Conservation (phyloP, 306 rosid genomes). For the Lathyrus oleraceus region DNA sequence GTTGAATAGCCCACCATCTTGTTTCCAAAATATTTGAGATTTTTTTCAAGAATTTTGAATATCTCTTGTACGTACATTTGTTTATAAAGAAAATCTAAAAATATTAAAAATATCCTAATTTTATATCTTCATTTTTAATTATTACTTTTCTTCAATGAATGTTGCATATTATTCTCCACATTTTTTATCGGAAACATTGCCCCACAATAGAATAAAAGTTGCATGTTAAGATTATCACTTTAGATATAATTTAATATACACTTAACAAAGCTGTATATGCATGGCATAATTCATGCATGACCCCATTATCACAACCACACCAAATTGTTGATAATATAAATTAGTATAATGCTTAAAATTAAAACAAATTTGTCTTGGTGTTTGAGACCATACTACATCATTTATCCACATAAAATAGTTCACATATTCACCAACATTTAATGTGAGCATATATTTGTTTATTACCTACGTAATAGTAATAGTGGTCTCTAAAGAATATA, state of each 20-base stretch:
- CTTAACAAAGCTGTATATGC: slow-evolving; percentile 1
- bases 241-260: not conserved
- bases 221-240: not conserved
- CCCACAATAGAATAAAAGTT: not conserved
- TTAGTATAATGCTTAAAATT: slow-evolving; percentile 12
- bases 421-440: slow-evolving; percentile 37
- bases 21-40: too few relatives aligned
- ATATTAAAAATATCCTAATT: too few relatives aligned
- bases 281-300: slow-evolving; percentile 23
- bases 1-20: too few relatives aligned
- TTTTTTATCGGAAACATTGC: too few relatives aligned
- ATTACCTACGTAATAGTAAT: slow-evolving; percentile 29
- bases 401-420: slow-evolving; percentile 22
- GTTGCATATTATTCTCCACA: too few relatives aligned
- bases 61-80: too few relatives aligned
- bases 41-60: too few relatives aligned
- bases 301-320: slow-evolving; percentile 28
- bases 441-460: slow-evolving; percentile 24
- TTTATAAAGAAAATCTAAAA: too few relatives aligned
- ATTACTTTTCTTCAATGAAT: too few relatives aligned
- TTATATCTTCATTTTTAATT: too few relatives aligned
- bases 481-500: slow-evolving; percentile 28
- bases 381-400: slow-evolving; percentile 25
- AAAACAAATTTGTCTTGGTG: slow-evolving; percentile 34
- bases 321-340: not conserved